A percentile compares a stretch with the other conserved stretches of the same genome.
These are phyloP conservation scores for Corylus avellana DNA, from an alignment of 306 rosid genomes.

Conservation along the genomic window DNA sequence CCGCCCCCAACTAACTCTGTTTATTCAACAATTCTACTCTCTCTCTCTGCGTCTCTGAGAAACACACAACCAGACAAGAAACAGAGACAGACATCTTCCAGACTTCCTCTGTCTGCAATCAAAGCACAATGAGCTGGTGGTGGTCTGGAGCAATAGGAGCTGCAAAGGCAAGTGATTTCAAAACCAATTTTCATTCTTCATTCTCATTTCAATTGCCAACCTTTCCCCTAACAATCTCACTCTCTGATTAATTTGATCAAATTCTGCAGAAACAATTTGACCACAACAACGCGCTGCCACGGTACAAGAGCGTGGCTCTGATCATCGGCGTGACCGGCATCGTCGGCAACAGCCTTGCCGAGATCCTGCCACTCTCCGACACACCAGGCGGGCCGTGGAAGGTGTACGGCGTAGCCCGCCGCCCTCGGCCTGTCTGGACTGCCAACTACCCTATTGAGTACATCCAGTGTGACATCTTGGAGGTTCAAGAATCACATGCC, in stretches of 20 bases:
- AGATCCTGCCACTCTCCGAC: constrained; percentile 68
- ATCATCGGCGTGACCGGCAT: constrained; percentile 72
- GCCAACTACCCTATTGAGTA: constrained; percentile 60
- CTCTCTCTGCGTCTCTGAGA: neutral
- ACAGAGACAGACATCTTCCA: neutral
- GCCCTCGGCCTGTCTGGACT: constrained; percentile 68
- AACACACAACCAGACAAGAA: neutral
- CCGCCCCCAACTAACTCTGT: neutral
- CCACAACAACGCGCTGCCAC: constrained; percentile 42
- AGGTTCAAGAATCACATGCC: constrained; percentile 42
- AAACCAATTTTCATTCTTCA: neutral
- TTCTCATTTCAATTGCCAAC: neutral
- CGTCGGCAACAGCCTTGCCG: constrained; percentile 80
- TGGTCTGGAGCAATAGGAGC: constrained; percentile 67
- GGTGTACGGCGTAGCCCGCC: constrained; percentile 76
- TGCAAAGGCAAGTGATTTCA: constrained; percentile 31
- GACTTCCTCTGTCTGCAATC: neutral
- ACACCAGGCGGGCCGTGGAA: constrained; percentile 85
- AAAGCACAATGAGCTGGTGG: constrained; percentile 54
- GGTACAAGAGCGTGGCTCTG: constrained; percentile 52
- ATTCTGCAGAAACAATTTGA: constrained; percentile 48
- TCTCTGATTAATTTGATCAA: neutral
- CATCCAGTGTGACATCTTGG: constrained; percentile 70
- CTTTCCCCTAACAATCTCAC: neutral
- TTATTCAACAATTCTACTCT: neutral